These are phyloP conservation scores for Suillus sp. DNA, from an alignment of 768 basidiomycete species.

Conservation along the genomic window DNA sequence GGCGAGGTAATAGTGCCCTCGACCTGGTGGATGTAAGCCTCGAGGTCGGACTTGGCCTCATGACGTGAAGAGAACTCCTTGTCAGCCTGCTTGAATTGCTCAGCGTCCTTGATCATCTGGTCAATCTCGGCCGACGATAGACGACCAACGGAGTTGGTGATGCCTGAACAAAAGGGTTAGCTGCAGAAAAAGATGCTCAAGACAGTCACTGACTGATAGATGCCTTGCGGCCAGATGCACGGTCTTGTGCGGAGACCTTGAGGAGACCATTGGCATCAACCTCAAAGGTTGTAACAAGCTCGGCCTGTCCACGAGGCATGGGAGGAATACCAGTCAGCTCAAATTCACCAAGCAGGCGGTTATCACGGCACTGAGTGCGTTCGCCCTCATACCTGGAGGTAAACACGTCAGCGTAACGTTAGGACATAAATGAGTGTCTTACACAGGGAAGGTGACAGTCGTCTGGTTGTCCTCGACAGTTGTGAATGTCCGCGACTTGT, in stretches of 20 bases:
- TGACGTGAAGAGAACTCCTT: constrained; percentile 98
- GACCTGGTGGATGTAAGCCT: constrained; percentile 96
- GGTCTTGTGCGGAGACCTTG: constrained; percentile 98
- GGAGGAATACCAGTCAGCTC: constrained; percentile 99
- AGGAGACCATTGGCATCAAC: constrained; percentile 99
- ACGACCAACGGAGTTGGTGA: constrained; percentile 99
- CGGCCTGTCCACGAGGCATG: constrained; percentile 99
- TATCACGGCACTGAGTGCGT: constrained; percentile 99
- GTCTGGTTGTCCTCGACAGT: constrained; percentile 99
- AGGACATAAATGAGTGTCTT: constrained; percentile 29
- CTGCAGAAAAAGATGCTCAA: constrained; percentile 12
- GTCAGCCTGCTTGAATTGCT: constrained; percentile 94
- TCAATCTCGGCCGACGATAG: constrained; percentile 97
- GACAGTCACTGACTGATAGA: constrained; percentile 74
- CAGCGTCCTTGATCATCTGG: constrained; percentile 99
- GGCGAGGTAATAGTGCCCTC: constrained; percentile 95
- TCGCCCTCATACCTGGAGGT: constrained; percentile 89
- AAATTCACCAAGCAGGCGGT: constrained; percentile 98
- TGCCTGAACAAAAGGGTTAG: constrained; percentile 50
- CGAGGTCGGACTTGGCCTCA: constrained; percentile 97
- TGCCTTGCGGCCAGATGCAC: constrained; percentile 98
- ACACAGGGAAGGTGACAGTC: constrained; percentile 99
- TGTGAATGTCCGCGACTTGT: constrained; percentile 98
- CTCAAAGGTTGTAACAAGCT: constrained; percentile 99
- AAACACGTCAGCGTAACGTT: constrained; percentile 15